Percentiles rank a stretch among this genome's conserved stretches.
These are phyloP conservation scores for Dactylellina leptospora DNA, from an alignment of 2,329 filamentous ascomycete genomes.

Conservation along the genomic window DNA sequence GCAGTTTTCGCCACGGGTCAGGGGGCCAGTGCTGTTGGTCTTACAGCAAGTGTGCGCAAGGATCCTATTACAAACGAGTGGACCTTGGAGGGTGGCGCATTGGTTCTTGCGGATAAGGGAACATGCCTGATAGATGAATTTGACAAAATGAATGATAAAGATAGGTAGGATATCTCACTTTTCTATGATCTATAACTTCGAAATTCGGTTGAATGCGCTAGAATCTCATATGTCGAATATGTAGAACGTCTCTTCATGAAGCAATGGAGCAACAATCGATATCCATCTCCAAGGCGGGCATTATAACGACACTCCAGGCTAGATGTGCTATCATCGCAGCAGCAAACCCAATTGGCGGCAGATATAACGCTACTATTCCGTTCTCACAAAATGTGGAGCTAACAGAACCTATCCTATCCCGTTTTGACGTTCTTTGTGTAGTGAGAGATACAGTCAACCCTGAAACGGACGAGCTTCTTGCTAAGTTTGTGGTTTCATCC, in stretches of 20 bases:
- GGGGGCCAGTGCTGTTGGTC: conserved; percentile 94
- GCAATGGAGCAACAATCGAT: conserved; percentile 99
- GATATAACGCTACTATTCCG: conserved; percentile 94
- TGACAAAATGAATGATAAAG: conserved; percentile 99
- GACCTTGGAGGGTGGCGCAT: conserved; percentile 93
- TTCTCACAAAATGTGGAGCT: conserved; percentile 97
- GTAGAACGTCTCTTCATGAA: conserved; percentile 92
- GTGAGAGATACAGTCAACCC: conserved; percentile 96
- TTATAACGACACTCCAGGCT: conserved; percentile 95
- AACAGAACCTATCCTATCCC: conserved; percentile 94
- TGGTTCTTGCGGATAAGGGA: conserved; percentile 92
- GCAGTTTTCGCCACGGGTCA: conserved; percentile 98
- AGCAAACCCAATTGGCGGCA: conserved; percentile 93
- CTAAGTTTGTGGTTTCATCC: conserved; percentile 92
- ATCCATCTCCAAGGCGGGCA: conserved; percentile 97
- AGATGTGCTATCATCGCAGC: conserved; percentile 96
- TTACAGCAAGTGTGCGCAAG: conserved; percentile 93
- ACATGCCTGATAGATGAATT: conserved; percentile 98
- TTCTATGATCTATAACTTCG: too few species aligned
- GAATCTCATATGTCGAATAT: too few species aligned
- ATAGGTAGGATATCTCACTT: conserved; percentile 62
- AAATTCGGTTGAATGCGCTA: too few species aligned
- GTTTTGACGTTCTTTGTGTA: conserved; percentile 97
- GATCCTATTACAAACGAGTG: conserved; percentile 96
- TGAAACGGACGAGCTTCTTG: conserved; percentile 87